Conservation (phyloP, 805 yeast genomes). For the Sugiyamaella boreocaroliniensis region DNA sequence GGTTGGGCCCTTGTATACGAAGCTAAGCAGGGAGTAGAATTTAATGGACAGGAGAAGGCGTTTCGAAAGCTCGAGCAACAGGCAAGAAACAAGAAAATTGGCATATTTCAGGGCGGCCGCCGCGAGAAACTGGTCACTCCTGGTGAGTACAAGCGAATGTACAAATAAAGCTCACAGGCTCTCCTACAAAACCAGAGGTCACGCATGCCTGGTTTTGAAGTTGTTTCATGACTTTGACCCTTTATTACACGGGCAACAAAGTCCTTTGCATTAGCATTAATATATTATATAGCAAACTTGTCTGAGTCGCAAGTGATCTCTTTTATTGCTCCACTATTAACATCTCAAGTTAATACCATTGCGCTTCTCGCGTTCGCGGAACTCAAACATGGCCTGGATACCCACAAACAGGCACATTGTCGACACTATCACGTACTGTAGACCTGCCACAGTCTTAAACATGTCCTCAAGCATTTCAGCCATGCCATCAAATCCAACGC, state of each 20-base stretch:
- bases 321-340: constrained; percentile 27
- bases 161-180: constrained; percentile 6
- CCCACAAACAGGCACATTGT: constrained; percentile 70
- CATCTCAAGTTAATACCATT: constrained; percentile 79
- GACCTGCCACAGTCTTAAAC: constrained; percentile 64
- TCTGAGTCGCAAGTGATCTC: no score
- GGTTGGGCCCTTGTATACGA: constrained; percentile 91
- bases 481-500: constrained; percentile 86
- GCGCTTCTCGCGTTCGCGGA: constrained; percentile 79
- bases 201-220: not conserved
- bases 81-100: constrained; percentile 52
- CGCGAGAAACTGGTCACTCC: constrained; percentile 54
- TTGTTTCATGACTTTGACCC: no score
- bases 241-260: not conserved
- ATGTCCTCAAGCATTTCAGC: constrained; percentile 56
- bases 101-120: constrained; percentile 56
- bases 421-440: constrained; percentile 52
- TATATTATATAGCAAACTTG: not conserved
- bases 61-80: constrained; percentile 53
- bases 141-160: constrained; percentile 56
- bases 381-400: constrained; percentile 89
- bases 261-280: not conserved
- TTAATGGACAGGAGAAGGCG: constrained; percentile 63
- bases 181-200: not conserved
- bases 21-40: constrained; percentile 72